These are phyloP conservation scores for Apiotrichum veenhuisii DNA, from an alignment of 1,284 basidiomycete genomes.

Conservation along the genomic window DNA sequence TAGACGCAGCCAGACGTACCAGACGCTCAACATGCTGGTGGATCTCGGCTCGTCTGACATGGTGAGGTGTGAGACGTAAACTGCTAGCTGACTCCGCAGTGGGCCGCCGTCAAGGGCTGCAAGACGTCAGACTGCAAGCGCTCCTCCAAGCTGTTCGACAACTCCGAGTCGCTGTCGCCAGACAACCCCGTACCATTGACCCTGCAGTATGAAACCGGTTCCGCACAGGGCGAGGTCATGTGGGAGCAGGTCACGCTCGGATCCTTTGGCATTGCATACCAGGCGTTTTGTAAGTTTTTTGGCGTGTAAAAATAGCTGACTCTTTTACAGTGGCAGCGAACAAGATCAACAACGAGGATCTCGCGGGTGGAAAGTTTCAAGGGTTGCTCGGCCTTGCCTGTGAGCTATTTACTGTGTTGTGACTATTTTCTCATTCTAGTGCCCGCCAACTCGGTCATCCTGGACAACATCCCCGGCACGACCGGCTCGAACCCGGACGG, in stretches of 20 bases:
- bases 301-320: neutral
- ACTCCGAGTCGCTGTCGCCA: conserved; percentile 33
- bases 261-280: conserved; percentile 45
- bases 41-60: conserved; percentile 49
- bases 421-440: conserved; percentile 16
- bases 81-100: conserved; percentile 28
- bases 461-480: conserved; percentile 38
- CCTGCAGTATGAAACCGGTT: conserved; percentile 37
- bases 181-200: conserved; percentile 19
- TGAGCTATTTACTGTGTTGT: conserved; percentile 16
- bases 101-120: conserved; percentile 43
- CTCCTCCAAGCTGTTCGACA: conserved; percentile 34
- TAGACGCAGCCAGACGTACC: neutral
- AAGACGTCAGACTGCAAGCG: conserved; percentile 32
- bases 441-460: conserved; percentile 45
- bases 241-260: conserved; percentile 46
- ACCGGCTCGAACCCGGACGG: conserved; percentile 46
- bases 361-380: conserved; percentile 39
- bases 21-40: conserved; percentile 42
- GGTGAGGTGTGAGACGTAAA: conserved; percentile 24
- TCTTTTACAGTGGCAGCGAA: conserved; percentile 31
- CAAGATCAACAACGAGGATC: conserved; percentile 36
- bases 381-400: conserved; percentile 46
- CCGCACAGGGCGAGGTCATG: conserved; percentile 40
- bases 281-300: conserved; percentile 40